Conservation (phyloP, 352 stramenopile species). For the Pythium chondricola region DNA sequence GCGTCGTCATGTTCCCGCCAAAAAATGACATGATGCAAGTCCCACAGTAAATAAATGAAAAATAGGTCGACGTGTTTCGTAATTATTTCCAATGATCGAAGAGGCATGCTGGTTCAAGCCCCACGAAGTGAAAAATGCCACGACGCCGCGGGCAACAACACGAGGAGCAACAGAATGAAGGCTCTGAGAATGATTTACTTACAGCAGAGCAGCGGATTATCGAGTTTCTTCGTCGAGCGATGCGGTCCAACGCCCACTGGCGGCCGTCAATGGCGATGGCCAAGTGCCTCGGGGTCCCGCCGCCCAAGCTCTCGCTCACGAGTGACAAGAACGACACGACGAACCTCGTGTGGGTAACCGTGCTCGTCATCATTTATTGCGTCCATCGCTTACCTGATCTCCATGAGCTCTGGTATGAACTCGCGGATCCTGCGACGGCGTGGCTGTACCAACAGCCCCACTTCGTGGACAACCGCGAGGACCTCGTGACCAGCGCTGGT, state of each 20-base stretch:
- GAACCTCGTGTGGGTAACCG: conserved; percentile 47
- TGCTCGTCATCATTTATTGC: conserved; percentile 41
- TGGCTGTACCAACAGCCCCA: conserved; percentile 48
- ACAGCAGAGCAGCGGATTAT: conserved; percentile 25
- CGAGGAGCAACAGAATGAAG: not conserved
- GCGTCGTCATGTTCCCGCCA: conserved; percentile 8
- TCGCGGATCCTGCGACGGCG: conserved; percentile 20
- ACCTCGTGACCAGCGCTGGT: conserved; percentile 44
- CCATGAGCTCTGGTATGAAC: conserved; percentile 48
- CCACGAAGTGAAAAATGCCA: no score
- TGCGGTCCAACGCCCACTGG: conserved; percentile 27
- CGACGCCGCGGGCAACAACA: not conserved
- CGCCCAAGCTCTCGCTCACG: conserved; percentile 26
- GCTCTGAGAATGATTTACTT: not conserved
- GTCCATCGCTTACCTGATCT: conserved; percentile 32
- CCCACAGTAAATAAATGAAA: no score
- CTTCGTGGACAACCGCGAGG: conserved; percentile 41
- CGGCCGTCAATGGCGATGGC: conserved; percentile 36
- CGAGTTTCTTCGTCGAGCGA: conserved; percentile 25
- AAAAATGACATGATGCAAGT: conserved; percentile 6
- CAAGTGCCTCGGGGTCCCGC: conserved; percentile 32
- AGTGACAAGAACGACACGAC: conserved; percentile 37
- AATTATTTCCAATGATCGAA: no score
- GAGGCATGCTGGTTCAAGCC: no score
- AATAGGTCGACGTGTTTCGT: no score